These are phyloP conservation scores for Globisporangium yorkense DNA, from an alignment of 352 stramenopile species.

Conservation along the genomic window DNA sequence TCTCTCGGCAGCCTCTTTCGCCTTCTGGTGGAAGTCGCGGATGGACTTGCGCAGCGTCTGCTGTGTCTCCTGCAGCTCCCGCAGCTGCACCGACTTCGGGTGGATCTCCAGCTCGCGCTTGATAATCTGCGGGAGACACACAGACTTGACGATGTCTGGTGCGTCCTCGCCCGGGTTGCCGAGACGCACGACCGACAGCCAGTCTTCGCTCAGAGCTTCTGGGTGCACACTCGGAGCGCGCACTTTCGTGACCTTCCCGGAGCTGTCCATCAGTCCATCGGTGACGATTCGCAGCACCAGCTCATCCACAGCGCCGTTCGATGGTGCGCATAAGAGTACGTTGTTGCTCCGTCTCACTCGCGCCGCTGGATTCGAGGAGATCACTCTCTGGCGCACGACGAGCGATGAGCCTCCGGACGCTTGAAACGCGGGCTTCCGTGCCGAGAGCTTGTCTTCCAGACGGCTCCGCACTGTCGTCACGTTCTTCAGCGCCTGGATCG, in stretches of 20 bases:
- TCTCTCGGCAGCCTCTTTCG: conserved; percentile 25
- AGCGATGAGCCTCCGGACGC: conserved; percentile 16
- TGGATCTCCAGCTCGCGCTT: conserved; percentile 77
- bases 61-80: conserved; percentile 56
- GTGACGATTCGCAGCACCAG: conserved; percentile 84
- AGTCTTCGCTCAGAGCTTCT: conserved; percentile 34
- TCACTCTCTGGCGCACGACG: conserved; percentile 42
- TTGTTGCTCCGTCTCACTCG: conserved; percentile 42
- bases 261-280: conserved; percentile 68
- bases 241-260: conserved; percentile 43
- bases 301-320: conserved; percentile 89
- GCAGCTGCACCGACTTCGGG: conserved; percentile 68
- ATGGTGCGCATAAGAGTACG: conserved; percentile 84
- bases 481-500: conserved; percentile 67
- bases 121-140: conserved; percentile 79
- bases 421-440: conserved; percentile 6
- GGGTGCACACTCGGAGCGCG: conserved; percentile 65
- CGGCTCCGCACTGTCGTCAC: conserved; percentile 41
- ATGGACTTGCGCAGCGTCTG: conserved; percentile 59
- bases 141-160: conserved; percentile 58
- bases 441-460: conserved; percentile 59
- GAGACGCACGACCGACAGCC: conserved; percentile 74
- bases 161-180: conserved; percentile 76
- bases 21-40: conserved; percentile 66
- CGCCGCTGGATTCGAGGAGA: conserved; percentile 15